Evolutionary conservation across 2,329 filamentous ascomycete species (phyloP).

Genomic region (Pseudogymnoascus sp.): DNA sequence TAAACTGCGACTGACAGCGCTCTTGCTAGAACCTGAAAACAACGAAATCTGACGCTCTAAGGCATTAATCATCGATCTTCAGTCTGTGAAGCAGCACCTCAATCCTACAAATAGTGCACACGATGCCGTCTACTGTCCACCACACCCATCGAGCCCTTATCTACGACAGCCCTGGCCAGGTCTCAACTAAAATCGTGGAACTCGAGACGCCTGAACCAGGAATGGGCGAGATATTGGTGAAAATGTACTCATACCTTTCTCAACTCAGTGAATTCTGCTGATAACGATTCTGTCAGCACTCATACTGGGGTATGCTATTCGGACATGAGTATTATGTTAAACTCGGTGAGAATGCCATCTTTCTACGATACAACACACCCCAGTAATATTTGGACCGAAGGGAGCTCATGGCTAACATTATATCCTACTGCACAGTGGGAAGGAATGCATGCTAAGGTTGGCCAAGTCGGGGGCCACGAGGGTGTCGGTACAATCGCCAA

Average conservation of each 20-base stretch:
- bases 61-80: background rate
- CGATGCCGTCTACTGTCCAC: background rate
- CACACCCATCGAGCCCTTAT: constrained; percentile 25
- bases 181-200: constrained; percentile 57
- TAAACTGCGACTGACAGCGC: background rate
- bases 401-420: constrained; percentile 44
- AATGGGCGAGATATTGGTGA: constrained; percentile 53
- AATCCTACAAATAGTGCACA: background rate
- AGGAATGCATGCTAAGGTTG: constrained; percentile 19
- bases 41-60: background rate
- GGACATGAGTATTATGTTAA: constrained; percentile 49
- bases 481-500: constrained; percentile 59
- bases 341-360: constrained; percentile 25
- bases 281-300: constrained; percentile 33
- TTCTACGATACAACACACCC: constrained; percentile 4
- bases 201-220: constrained; percentile 58
- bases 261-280: background rate
- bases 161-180: constrained; percentile 56
- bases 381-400: constrained; percentile 1
- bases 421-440: constrained; percentile 46
- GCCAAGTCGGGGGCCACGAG: constrained; percentile 63
- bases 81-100: background rate
- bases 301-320: constrained; percentile 60
- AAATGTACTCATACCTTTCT: constrained; percentile 36
- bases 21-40: background rate